Conservation (phyloP, 352 stramenopile genomes). For the Discostella stelligera region DNA sequence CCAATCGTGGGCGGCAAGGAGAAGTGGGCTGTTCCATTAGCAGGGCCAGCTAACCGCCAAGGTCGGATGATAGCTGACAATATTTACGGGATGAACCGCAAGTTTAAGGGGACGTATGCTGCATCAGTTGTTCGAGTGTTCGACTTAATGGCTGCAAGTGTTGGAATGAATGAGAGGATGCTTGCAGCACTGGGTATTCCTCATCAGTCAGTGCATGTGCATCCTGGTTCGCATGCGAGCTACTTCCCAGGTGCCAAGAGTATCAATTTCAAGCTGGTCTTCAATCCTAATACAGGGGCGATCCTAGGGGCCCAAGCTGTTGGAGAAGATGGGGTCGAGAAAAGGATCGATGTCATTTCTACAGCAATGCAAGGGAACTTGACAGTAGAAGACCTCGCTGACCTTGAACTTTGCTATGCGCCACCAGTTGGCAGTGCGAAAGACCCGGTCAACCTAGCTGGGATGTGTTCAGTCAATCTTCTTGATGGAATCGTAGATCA, state of each 20-base stretch:
- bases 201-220: conserved; percentile 59
- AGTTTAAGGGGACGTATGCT: conserved; percentile 72
- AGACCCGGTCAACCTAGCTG: conserved; percentile 78
- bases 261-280: conserved; percentile 77
- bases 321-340: conserved; percentile 79
- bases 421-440: conserved; percentile 76
- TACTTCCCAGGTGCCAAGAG: conserved; percentile 75
- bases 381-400: conserved; percentile 68
- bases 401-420: conserved; percentile 79
- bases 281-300: conserved; percentile 55
- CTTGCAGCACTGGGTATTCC: conserved; percentile 45
- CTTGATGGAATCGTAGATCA: conserved; percentile 66
- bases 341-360: conserved; percentile 79
- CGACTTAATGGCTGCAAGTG: conserved; percentile 68
- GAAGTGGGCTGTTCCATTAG: conserved; percentile 65
- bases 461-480: conserved; percentile 73
- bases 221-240: conserved; percentile 66
- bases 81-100: conserved; percentile 61
- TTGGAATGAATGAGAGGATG: conserved; percentile 79
- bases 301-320: conserved; percentile 77
- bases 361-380: conserved; percentile 70
- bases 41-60: conserved; percentile 75
- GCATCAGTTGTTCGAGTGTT: conserved; percentile 74
- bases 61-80: conserved; percentile 77
- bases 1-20: conserved; percentile 47